Evolutionary conservation across 1,139 yeast genomes (phyloP), one percentile per base, ranked within the genome.

Genomic region (Blastobotrys ciferrii): DNA sequence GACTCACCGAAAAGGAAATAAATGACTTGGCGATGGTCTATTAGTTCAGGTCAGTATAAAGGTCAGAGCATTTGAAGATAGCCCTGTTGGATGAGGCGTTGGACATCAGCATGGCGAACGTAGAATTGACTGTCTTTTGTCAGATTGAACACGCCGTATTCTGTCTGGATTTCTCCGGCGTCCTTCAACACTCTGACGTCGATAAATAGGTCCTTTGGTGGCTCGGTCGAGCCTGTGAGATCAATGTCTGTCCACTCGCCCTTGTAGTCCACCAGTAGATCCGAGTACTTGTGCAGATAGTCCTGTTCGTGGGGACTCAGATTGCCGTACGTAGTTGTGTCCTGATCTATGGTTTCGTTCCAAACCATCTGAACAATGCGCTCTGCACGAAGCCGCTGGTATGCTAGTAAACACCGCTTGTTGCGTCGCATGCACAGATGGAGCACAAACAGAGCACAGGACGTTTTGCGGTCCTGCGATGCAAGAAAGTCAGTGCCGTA

Each of bases 151-250:
- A 89, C 96, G 28, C 98, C 98, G 59, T 92, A 92, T 65, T 92
- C 98, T 0, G 98, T 92, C 63, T 91, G 97, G 36, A 92, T 89
- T 63, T 92, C 98, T 1, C 98, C 98, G 0, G 96, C 98, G 61
- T 92, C 95, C 60, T 86, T 86, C 48, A 92, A 69, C 7, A 92
- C 98, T 48, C 98, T 72, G 2, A 92, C 98, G 62, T 92, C 98
- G 11, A 92, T 86, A 60, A 91, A 92, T 37, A 92, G 85, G 58
- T 88, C 95, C 25, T 79, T 79, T 0, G 98, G 98, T 0, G 98
- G 98, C 36, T 80, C 87, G 57, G 92, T 66, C 28, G 87, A 81
- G 0, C 98, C 98, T 23, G 92, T 80, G 35, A 92, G 71, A 61
- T 92, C 98, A n/a, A 92, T 71, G 56, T 89, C 96, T 0, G 88